These are phyloP conservation scores for Castanea mollissima DNA, from an alignment of 306 rosid species.

Conservation along the genomic window DNA sequence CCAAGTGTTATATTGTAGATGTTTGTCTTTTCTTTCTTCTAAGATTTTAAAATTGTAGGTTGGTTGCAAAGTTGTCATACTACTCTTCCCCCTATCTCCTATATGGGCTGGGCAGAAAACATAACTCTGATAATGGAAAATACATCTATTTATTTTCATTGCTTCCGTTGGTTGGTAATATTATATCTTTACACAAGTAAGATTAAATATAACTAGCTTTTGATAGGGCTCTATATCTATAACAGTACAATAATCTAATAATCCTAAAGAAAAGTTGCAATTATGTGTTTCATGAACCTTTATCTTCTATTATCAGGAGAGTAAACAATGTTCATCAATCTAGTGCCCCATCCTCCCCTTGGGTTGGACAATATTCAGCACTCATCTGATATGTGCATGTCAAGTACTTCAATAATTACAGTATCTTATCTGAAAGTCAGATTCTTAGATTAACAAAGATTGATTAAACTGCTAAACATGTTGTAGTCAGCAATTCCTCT, in stretches of 20 bases:
- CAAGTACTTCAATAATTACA: too few relatives aligned
- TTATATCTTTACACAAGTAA: background rate
- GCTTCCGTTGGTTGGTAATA: background rate
- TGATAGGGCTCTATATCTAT: background rate
- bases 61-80: conserved; percentile 12
- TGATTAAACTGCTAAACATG: background rate
- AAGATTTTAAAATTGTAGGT: conserved; percentile 13
- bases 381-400: too few relatives aligned
- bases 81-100: conserved; percentile 16
- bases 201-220: background rate
- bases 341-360: too few relatives aligned
- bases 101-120: conserved; percentile 39
- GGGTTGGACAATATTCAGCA: too few relatives aligned
- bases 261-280: too few relatives aligned
- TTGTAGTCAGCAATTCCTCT: too few relatives aligned
- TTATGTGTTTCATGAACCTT: background rate
- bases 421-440: too few relatives aligned
- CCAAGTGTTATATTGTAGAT: conserved; percentile 20
- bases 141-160: conserved; percentile 8
- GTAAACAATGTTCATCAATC: too few relatives aligned
- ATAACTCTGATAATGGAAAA: conserved; percentile 16
- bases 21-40: conserved; percentile 16
- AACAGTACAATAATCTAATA: too few relatives aligned
- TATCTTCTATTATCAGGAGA: too few relatives aligned
- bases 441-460: background rate